A percentile compares a stretch with the other conserved stretches of the same genome.
phyloP scores from a whole-genome alignment of 441 rosid genomes.

The Erodium chrysanthum region DNA sequence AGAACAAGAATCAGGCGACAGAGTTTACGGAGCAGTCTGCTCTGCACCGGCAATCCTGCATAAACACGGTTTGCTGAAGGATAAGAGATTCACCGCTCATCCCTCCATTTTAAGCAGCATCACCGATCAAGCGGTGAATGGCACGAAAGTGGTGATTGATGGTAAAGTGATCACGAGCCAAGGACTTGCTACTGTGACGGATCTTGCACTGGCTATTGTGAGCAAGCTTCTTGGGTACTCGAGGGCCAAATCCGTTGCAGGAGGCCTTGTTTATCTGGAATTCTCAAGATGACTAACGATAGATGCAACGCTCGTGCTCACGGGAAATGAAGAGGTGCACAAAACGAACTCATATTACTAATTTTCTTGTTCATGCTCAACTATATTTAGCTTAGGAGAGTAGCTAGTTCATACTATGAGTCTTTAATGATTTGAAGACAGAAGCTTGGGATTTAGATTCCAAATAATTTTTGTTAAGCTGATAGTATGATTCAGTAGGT shows the following conservation, averaged over 20 bases:
- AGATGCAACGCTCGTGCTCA: not conserved
- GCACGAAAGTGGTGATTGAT: conserved; percentile 66
- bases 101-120: conserved; percentile 32
- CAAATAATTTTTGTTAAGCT: not conserved
- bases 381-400: not conserved
- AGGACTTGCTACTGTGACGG: conserved; percentile 56
- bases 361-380: not conserved
- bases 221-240: conserved; percentile 70
- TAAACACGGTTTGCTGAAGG: conserved; percentile 59
- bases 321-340: not conserved
- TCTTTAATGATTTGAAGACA: not conserved
- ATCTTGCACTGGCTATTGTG: conserved; percentile 62
- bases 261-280: conserved; percentile 56
- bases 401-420: not conserved
- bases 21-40: conserved; percentile 66
- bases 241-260: conserved; percentile 76
- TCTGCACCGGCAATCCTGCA: conserved; percentile 51
- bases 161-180: conserved; percentile 73
- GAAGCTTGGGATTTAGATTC: not conserved
- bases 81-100: conserved; percentile 48
- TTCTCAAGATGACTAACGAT: not conserved
- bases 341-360: not conserved
- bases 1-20: conserved; percentile 59
- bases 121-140: conserved; percentile 27
- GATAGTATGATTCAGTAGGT: not conserved